Base-by-base conservation (phyloP, 768 basidiomycete genomes). In the Leccinum uliginosum region DNA sequence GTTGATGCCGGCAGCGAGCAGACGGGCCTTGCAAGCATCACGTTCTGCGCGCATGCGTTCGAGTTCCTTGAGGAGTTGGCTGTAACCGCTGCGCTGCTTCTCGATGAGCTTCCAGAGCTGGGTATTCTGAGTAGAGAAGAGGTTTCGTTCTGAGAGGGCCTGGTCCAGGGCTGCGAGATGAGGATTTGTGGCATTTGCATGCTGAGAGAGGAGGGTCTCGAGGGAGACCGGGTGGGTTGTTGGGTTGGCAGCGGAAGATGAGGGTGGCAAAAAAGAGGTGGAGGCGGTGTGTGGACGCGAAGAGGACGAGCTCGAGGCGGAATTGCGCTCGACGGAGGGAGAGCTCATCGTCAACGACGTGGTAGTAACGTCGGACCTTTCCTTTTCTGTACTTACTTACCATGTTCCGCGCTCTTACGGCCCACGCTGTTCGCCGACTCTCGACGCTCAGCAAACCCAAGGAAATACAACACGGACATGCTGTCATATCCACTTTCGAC, bases 71-170 rank as follows among this genome's bases (percentile, higher is more conserved):
- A 88, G 76, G 54, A 91, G 82, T 55, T 88, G 84, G 58, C 81
- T 83, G 67, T 90, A 90, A n/a, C 85, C 89, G 21, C 83, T 72
- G 54, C 91, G 82, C 71, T 94, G 91, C 70, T 93, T 95, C 79
- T 95, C 92, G 67, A 96, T 87, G 60, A 95, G 81, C 72, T 94
- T 95, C 94, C 94, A 96, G 21, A 96, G 83, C 74, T 95, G 92
- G 15, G 85, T 75, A 69, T 96, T 96, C 76, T 96, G 93, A 4
- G 83, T 73, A 11, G 87, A 83, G 50, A 94, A 82, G 40, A 76
- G 73, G 66, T 95, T 96, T 61, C 93, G 83, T 65, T 98, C 94
- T 15, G 78, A 78, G 26, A 96, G 76, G 8, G 85, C 83, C 56
- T 85, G 82, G 24, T 93, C 91, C 27, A 96, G 80, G 3, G 93